Evolutionary conservation across 495 filamentous ascomycete species (phyloP).

Genomic region (Cetradonia linearis): DNA sequence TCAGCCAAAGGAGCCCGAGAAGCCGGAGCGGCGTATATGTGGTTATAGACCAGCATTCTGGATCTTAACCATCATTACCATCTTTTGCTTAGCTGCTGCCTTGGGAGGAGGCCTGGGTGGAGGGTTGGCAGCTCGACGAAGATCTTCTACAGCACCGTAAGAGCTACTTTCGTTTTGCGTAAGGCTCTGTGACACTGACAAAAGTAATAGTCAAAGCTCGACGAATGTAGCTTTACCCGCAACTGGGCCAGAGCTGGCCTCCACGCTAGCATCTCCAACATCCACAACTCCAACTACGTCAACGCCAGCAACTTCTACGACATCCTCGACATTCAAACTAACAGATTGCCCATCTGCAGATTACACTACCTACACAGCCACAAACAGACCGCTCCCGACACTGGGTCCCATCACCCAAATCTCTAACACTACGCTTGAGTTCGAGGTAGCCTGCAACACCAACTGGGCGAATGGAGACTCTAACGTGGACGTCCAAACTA

Average conservation of each 20-base stretch:
- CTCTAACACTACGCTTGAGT: background rate
- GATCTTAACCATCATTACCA: background rate
- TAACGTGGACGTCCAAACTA: background rate
- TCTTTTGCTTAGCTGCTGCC: background rate
- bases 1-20: background rate
- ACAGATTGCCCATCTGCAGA: background rate
- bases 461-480: background rate
- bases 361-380: background rate
- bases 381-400: background rate
- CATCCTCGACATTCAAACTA: background rate
- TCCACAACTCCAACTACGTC: too few relatives aligned
- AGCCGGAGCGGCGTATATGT: background rate
- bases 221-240: background rate
- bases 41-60: background rate
- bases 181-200: too few relatives aligned
- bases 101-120: background rate
- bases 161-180: too few relatives aligned
- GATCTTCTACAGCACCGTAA: background rate
- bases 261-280: background rate
- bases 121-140: background rate
- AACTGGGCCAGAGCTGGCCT: background rate
- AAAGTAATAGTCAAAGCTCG: background rate
- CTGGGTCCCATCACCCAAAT: background rate
- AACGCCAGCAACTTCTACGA: too few relatives aligned
- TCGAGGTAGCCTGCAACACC: background rate